Evolutionary conservation across 768 basidiomycete genomes (phyloP).

Genomic region (Xanthoconium purpureum): DNA sequence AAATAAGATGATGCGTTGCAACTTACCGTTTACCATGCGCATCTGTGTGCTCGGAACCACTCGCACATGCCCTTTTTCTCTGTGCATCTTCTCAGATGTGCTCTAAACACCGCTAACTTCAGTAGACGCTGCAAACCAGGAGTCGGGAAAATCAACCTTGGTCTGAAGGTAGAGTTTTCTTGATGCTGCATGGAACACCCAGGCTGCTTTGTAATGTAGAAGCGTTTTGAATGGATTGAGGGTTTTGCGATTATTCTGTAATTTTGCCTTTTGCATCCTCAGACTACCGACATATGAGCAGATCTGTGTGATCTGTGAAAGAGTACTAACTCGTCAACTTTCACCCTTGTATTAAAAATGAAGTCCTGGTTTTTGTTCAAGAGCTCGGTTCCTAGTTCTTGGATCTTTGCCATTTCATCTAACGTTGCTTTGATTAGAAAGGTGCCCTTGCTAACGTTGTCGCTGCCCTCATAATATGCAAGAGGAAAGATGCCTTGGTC

Average conservation of each 20-base stretch:
- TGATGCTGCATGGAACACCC: background rate
- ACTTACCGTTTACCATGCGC: background rate
- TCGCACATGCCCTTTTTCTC: background rate
- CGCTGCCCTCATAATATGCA: background rate
- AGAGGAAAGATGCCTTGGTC: background rate
- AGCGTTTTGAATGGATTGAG: too few relatives aligned
- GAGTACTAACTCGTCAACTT: background rate
- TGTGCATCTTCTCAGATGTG: conserved; percentile 10
- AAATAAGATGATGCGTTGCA: too few relatives aligned
- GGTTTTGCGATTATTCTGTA: too few relatives aligned
- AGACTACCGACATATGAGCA: too few relatives aligned
- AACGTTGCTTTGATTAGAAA: conserved; percentile 3
- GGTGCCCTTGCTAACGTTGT: background rate
- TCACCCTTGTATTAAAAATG: background rate
- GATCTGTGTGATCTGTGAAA: too few relatives aligned
- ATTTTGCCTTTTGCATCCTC: too few relatives aligned
- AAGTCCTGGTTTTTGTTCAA: background rate
- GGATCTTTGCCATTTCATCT: conserved; percentile 1
- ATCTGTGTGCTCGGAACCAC: conserved; percentile 6
- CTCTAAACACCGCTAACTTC: background rate
- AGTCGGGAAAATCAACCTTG: background rate
- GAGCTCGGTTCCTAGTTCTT: background rate
- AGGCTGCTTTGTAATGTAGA: too few relatives aligned
- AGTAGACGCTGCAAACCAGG: too few relatives aligned
- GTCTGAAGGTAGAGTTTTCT: background rate